Evolutionary conservation across 257 asterid genomes (phyloP).

Genomic region (Solanum commersonii): DNA sequence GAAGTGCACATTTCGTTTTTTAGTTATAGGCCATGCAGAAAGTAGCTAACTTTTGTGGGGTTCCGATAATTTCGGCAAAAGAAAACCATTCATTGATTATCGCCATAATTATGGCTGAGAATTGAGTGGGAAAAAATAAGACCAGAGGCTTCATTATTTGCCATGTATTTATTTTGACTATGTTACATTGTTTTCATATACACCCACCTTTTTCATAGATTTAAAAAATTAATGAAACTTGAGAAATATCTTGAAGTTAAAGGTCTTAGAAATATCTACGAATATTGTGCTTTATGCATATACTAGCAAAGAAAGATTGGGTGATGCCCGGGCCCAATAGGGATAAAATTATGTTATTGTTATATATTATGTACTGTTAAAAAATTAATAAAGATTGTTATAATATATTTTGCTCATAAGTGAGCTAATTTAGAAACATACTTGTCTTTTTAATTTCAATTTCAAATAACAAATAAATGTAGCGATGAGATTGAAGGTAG

Average conservation of each 20-base stretch:
- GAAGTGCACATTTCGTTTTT: not conserved
- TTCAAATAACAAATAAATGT: no score
- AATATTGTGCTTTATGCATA: not conserved
- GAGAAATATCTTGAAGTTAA: not conserved
- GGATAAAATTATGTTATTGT: no score
- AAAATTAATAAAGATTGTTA: no score
- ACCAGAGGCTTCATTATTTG: not conserved
- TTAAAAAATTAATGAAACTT: not conserved
- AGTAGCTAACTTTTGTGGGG: not conserved
- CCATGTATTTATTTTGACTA: not conserved
- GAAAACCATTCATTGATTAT: conserved; percentile 38
- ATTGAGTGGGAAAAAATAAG: not conserved
- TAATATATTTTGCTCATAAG: no score
- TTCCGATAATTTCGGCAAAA: conserved; percentile 11
- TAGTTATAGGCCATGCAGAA: conserved; percentile 5
- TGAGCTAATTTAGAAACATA: no score
- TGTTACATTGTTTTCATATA: not conserved
- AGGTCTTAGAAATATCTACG: not conserved
- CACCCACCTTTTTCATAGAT: not conserved
- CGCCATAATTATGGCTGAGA: conserved; percentile 18
- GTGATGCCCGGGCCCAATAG: no score
- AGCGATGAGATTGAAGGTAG: no score
- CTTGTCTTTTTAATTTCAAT: no score
- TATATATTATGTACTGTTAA: no score
- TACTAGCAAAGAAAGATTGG: no score